Evolutionary conservation across 768 basidiomycete species (phyloP), one percentile per base, ranked within the genome.

Genomic region (Lepiota subincarnata): DNA sequence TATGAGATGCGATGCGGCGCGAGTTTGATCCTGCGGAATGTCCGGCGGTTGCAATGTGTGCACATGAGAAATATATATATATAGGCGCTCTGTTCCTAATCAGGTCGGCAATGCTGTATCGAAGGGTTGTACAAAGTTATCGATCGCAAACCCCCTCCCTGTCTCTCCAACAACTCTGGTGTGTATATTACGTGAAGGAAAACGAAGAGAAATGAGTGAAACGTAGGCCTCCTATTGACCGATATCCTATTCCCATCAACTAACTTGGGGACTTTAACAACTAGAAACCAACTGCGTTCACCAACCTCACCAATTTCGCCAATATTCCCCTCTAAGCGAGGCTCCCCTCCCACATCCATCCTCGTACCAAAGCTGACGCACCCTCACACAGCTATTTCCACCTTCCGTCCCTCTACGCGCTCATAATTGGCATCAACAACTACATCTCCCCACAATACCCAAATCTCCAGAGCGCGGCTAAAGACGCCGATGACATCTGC

Each of bases 361-460:
- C 36, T 48, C 14, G 18, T 11, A 26, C 18, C 22, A 20, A n/a
- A 53, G 6, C 13, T 44, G 8, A 31, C 31, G 7, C 31, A 6
- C 4, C 3, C 10, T 2, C 10, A 11, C 31, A 31, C 28, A 24
- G 26, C 12, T 18, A 1, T n/a, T 22, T 16, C 38, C 35, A 26
- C 12, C 24, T 42, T 40, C 47, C 62, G 24, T 53, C 60, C 35
- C 63, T 75, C 42, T 71, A 73, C 12, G 74, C 74, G 7, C 63
- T 78, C 20, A 64, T 76, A 45, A 72, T 78, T 38, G 77, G 75
- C 11, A 76, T 78, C 45, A 68, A 77, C 53, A 36, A 65, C 38
- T 78, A 78, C 45, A 31, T 19, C 26, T 55, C 59, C 31, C 16
- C 44, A 13, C 57, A 55, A 4, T 61, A 64, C 51, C 19, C 22